These are phyloP conservation scores for Fusarium ambrosium DNA, from an alignment of 2,329 filamentous ascomycete genomes.

Conservation along the genomic window DNA sequence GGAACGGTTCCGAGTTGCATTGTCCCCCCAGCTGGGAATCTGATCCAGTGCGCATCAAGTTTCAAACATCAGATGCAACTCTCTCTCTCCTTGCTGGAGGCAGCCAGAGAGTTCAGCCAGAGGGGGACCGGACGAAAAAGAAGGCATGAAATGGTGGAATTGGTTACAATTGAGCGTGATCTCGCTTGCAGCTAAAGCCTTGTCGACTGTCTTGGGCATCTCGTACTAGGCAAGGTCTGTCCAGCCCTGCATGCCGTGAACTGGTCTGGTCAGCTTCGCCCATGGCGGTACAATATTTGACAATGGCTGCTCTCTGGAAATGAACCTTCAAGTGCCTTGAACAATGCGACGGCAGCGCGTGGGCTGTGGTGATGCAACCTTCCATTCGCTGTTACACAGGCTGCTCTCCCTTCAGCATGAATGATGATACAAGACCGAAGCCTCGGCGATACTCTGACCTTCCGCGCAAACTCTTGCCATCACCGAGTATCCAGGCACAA, in stretches of 20 bases:
- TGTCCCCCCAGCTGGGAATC: conserved; percentile 2
- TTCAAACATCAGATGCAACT: conserved; percentile 7
- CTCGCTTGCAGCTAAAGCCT: conserved; percentile 37
- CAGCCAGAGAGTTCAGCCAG: not conserved
- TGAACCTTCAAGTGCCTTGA: conserved; percentile 8
- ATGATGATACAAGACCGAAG: conserved; percentile 24
- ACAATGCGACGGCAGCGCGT: conserved; percentile 21
- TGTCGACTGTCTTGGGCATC: conserved; percentile 26
- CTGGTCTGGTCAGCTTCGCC: not conserved
- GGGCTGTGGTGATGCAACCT: conserved; percentile 33
- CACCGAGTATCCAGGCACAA: conserved; percentile 20
- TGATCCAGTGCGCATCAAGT: conserved; percentile 17
- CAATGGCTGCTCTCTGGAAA: conserved; percentile 13
- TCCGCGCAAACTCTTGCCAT: not conserved
- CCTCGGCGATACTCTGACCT: conserved; percentile 23
- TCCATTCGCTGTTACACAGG: conserved; percentile 31
- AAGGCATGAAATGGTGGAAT: conserved; percentile 34
- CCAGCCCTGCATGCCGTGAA: conserved; percentile 10
- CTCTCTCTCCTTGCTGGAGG: not conserved
- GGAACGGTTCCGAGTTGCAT: conserved; percentile 27
- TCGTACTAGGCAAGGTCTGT: conserved; percentile 15
- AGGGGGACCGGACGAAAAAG: not conserved
- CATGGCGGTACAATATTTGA: conserved; percentile 24
- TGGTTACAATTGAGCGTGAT: conserved; percentile 22
- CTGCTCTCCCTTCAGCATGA: conserved; percentile 15